Evolutionary conservation across 495 filamentous ascomycete genomes (phyloP).

Genomic region (Aspergillus hancockii): DNA sequence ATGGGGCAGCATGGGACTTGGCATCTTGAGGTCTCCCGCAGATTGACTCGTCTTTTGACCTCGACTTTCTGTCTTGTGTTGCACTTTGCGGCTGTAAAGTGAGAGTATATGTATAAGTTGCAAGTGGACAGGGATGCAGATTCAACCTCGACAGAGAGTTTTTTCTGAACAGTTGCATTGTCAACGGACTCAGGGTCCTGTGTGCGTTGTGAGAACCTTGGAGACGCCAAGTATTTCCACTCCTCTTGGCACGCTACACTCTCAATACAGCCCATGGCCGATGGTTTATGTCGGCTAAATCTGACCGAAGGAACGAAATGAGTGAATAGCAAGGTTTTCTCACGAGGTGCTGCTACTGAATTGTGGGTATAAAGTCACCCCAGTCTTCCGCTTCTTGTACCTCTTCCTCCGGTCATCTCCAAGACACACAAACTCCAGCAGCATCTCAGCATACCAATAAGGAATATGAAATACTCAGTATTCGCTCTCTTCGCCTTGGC

Average conservation of each 20-base stretch:
- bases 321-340: neutral
- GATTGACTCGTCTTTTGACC: neutral
- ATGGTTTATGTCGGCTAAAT: neutral
- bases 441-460: neutral
- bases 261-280: neutral
- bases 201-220: slow-evolving; percentile 21
- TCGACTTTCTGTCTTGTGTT: neutral
- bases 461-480: slow-evolving; percentile 20
- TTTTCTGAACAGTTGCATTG: neutral
- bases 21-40: neutral
- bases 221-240: slow-evolving; percentile 23
- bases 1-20: slow-evolving; percentile 4
- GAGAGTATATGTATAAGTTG: too few species aligned
- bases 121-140: too few species aligned
- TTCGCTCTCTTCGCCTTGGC: slow-evolving; percentile 22
- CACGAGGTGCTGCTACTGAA: neutral
- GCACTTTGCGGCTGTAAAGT: neutral
- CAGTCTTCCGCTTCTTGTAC: neutral
- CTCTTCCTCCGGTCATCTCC: neutral
- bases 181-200: neutral
- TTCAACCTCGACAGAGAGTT: too few species aligned
- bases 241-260: slow-evolving; percentile 15
- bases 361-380: slow-evolving; percentile 7
- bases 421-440: neutral
- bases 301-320: neutral